These are phyloP conservation scores for Taphrina betulina DNA, from an alignment of 1,139 yeast species.

Conservation along the genomic window DNA sequence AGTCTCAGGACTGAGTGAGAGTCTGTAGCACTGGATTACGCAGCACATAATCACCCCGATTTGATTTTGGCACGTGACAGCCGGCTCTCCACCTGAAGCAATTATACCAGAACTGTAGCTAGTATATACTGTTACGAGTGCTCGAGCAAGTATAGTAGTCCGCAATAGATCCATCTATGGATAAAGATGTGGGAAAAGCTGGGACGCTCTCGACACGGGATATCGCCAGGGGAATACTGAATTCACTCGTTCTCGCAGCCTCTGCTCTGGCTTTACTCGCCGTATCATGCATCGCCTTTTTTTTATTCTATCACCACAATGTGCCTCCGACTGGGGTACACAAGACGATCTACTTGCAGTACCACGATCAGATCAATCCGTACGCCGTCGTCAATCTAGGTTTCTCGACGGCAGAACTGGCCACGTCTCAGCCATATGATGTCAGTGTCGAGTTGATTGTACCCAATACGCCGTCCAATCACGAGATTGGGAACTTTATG, in stretches of 20 bases:
- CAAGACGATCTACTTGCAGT: constrained; percentile 10
- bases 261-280: constrained; percentile 14
- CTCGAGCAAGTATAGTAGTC: no score
- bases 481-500: constrained; percentile 31
- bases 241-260: constrained; percentile 4
- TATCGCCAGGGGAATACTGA: constrained; percentile 13
- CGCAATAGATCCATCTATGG: no score
- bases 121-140: no score
- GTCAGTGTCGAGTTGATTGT: constrained; percentile 17
- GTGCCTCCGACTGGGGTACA: constrained; percentile 18
- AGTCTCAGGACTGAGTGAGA: no score
- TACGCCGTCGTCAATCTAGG: constrained; percentile 10
- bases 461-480: constrained; percentile 22
- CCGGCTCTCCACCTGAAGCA: no score
- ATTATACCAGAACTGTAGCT: no score
- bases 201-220: no score
- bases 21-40: no score
- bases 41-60: no score
- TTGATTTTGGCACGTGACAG: no score
- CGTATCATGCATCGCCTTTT: constrained; percentile 18
- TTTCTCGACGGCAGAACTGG: constrained; percentile 2
- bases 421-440: constrained; percentile 25
- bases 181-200: no score
- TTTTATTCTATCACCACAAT: constrained; percentile 20
- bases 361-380: constrained; percentile 1